Conservation (phyloP, 2,329 filamentous ascomycete genomes). For the Trichophyton rubrum region DNA sequence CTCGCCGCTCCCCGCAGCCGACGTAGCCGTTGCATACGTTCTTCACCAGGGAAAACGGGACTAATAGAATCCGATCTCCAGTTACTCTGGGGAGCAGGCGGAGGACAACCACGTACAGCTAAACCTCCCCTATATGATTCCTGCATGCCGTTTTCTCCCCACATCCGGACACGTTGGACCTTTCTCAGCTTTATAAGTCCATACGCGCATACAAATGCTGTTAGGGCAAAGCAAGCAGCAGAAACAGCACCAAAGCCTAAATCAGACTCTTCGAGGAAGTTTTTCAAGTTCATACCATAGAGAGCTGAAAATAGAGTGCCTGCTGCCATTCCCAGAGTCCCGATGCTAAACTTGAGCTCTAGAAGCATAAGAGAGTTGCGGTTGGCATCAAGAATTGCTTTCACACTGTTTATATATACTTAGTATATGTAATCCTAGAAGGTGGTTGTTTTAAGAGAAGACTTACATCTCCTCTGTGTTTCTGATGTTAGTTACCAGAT, state of each 20-base stretch:
- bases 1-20: slow-evolving; percentile 7
- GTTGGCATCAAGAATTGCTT: slow-evolving; percentile 94
- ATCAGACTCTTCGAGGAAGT: slow-evolving; percentile 91
- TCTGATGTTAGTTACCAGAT: slow-evolving; percentile 83
- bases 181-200: slow-evolving; percentile 72
- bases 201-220: slow-evolving; percentile 66
- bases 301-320: slow-evolving; percentile 94
- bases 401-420: slow-evolving; percentile 49
- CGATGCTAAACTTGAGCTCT: slow-evolving; percentile 91
- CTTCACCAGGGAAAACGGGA: slow-evolving; percentile 9
- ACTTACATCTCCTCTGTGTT: slow-evolving; percentile 96
- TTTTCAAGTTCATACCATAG: slow-evolving; percentile 99
- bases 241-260: slow-evolving; percentile 73
- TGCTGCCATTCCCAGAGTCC: slow-evolving; percentile 84
- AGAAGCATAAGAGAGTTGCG: slow-evolving; percentile 96
- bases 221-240: slow-evolving; percentile 56
- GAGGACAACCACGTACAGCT: slow-evolving; percentile 4
- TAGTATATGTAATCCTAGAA: slow-evolving; percentile 9
- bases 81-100: slow-evolving; percentile 4
- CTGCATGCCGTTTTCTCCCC: slow-evolving; percentile 42
- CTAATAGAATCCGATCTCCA: slow-evolving; percentile 12
- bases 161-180: slow-evolving; percentile 84
- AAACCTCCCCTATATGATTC: slow-evolving; percentile 10
- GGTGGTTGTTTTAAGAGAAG: not conserved
- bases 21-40: slow-evolving; percentile 8